Evolutionary conservation across 805 yeast species (phyloP).

Genomic region (Saccharomycopsis babjevae): DNA sequence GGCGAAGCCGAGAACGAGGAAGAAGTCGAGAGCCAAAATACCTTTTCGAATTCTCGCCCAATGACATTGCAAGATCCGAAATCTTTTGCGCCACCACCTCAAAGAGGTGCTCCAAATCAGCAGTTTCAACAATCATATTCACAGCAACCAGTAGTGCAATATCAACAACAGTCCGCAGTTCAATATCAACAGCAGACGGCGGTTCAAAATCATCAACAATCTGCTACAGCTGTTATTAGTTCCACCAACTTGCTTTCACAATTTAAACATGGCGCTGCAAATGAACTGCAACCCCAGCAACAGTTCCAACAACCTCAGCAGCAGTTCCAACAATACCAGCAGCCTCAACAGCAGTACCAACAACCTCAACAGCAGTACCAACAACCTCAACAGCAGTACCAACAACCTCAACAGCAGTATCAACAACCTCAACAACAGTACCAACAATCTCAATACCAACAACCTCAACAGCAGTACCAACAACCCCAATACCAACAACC

Average conservation of each 20-base stretch:
- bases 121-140: neutral
- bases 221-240: slow-evolving; percentile 19
- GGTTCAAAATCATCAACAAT: neutral
- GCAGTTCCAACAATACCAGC: neutral
- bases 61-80: slow-evolving; percentile 24
- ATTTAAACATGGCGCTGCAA: neutral
- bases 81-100: slow-evolving; percentile 33
- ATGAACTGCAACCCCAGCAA: slow-evolving; percentile 18
- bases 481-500: neutral
- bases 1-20: slow-evolving; percentile 13
- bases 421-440: neutral
- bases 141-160: neutral
- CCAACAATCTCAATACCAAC: neutral
- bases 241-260: neutral
- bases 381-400: neutral
- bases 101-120: slow-evolving; percentile 2
- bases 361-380: neutral
- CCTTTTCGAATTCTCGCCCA: neutral
- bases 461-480: too few relatives aligned
- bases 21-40: slow-evolving; percentile 15
- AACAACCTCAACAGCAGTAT: neutral
- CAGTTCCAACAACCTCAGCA: neutral
- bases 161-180: neutral
- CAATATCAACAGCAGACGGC: neutral
- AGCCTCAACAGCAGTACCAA: neutral